A percentile compares a stretch with the other conserved stretches of the same genome.
phyloP scores from a whole-genome alignment of 2,329 filamentous ascomycete species.

The Colletotrichum sp. region DNA sequence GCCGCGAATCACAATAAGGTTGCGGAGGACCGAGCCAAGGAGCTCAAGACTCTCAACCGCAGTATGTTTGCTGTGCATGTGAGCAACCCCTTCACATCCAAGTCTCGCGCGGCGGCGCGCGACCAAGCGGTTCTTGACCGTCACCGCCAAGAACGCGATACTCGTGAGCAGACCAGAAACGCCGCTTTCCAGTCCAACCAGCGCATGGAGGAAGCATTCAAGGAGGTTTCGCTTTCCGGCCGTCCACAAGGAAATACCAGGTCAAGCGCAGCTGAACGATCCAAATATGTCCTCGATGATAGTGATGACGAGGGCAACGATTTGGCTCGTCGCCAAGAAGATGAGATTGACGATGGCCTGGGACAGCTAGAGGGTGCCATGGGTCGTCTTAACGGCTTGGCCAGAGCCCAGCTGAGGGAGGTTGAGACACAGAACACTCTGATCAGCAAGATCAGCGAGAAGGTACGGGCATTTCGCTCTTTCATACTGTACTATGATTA shows the following conservation, averaged over 20 bases:
- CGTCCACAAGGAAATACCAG: neutral
- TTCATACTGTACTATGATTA: neutral
- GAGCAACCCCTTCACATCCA: constrained; percentile 77
- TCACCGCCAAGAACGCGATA: constrained; percentile 67
- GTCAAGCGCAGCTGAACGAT: neutral
- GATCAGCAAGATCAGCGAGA: constrained; percentile 78
- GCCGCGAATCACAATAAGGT: constrained; percentile 77
- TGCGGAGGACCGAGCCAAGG: constrained; percentile 80
- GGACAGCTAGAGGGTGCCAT: constrained; percentile 64
- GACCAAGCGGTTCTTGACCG: constrained; percentile 75
- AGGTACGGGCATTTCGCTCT: constrained; percentile 57
- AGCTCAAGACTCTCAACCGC: constrained; percentile 84
- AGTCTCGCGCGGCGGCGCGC: constrained; percentile 64
- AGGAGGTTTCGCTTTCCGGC: constrained; percentile 34
- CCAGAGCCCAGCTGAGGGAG: constrained; percentile 74
- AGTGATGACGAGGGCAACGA: constrained; percentile 61
- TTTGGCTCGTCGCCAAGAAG: constrained; percentile 35
- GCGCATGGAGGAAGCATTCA: constrained; percentile 58
- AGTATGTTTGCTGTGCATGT: constrained; percentile 92
- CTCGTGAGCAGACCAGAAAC: constrained; percentile 33
- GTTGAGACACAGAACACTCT: constrained; percentile 77
- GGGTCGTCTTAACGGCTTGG: constrained; percentile 74
- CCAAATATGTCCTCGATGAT: constrained; percentile 75
- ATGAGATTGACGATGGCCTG: constrained; percentile 62
- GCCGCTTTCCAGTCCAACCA: constrained; percentile 57